Evolutionary conservation across 805 yeast species (phyloP), one percentile per base, ranked within the genome.

Genomic region (Saitoella complicata): DNA sequence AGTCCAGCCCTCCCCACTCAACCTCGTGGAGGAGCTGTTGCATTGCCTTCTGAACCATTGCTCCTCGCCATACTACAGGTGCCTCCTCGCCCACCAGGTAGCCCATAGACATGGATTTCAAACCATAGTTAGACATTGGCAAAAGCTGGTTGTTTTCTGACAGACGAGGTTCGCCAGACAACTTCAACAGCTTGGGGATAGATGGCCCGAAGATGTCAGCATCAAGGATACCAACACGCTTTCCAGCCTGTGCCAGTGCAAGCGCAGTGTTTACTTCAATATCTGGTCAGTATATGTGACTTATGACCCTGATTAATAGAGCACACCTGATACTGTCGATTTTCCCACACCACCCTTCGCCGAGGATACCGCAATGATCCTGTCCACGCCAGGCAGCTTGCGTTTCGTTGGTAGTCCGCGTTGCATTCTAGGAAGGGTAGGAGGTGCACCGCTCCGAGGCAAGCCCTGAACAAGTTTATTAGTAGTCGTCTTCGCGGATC

Each of bases 91-190:
- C 60, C 1, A 83, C 71, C 51, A 84, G 63, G 54, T 78, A 83
- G 0, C 94, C 94, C 93, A 84, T 84, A 0, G 93, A 82, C 94
- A 84, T 84, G 5, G 86, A 73, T 51, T 80, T 77, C 2, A 84
- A 57, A 0, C 94, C 94, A 51, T 77, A 81, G 56, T 81, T 83
- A 7, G 67, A 58, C 52, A 82, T 59, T 0, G 94, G 94, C 0
- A 77, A 55, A 2, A 83, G 62, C 51, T 71, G 37, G 41, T 53
- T 53, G 12, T 31, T 8, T 6, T 32, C 43, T 70, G 0, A 85
- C 83, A 50, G 42, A 32, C 35, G 32, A 79, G 55, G 31, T 80
- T 55, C 1, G 93, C 87, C 86, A 1, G 63, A 51, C 6, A 84
- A 64, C n/a, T 72, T 72, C 63, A 84, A 65, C 50, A 84, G 64